Evolutionary conservation across 352 stramenopile species (phyloP).

Genomic region (Phytophthora rubi): DNA sequence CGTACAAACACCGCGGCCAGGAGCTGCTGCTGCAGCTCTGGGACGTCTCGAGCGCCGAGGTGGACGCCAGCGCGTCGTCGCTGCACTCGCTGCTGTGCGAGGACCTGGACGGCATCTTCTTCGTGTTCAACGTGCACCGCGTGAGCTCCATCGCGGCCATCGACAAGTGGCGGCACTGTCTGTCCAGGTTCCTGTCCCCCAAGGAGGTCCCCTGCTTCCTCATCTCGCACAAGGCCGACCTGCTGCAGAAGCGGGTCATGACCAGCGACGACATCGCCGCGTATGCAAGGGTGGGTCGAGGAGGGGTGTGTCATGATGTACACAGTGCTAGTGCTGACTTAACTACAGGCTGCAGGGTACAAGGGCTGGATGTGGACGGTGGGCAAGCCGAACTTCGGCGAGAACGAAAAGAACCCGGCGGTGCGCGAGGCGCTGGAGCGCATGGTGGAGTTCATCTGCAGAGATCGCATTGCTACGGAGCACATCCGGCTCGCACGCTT

Average conservation of each 20-base stretch:
- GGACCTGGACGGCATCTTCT: constrained; percentile 85
- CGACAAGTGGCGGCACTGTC: constrained; percentile 81
- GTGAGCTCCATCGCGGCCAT: constrained; percentile 87
- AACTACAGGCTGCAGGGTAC: constrained; percentile 62
- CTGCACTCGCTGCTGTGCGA: constrained; percentile 80
- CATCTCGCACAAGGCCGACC: constrained; percentile 83
- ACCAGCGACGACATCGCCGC: constrained; percentile 86
- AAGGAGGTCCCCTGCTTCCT: constrained; percentile 83
- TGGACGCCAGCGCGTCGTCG: constrained; percentile 63
- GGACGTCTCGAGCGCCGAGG: constrained; percentile 81
- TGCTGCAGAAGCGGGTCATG: constrained; percentile 88
- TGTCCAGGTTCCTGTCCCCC: constrained; percentile 77
- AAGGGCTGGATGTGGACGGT: constrained; percentile 89
- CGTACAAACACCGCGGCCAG: constrained; percentile 50
- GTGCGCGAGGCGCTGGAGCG: constrained; percentile 76
- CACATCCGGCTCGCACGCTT: constrained; percentile 38
- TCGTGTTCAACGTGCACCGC: constrained; percentile 89
- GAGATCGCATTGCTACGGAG: constrained; percentile 43
- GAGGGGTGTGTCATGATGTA: too few species aligned
- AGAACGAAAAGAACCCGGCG: constrained; percentile 83
- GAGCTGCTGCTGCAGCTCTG: constrained; percentile 72
- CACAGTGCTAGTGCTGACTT: too few species aligned
- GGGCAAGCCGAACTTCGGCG: constrained; percentile 71
- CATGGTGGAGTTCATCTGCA: constrained; percentile 74
- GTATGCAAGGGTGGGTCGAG: constrained; percentile 51